A percentile compares a stretch with the other conserved stretches of the same genome.
These are phyloP conservation scores for Rhizophlyctis rosea DNA, from an alignment of 192 early-diverging fungal genomes.

Conservation along the genomic window DNA sequence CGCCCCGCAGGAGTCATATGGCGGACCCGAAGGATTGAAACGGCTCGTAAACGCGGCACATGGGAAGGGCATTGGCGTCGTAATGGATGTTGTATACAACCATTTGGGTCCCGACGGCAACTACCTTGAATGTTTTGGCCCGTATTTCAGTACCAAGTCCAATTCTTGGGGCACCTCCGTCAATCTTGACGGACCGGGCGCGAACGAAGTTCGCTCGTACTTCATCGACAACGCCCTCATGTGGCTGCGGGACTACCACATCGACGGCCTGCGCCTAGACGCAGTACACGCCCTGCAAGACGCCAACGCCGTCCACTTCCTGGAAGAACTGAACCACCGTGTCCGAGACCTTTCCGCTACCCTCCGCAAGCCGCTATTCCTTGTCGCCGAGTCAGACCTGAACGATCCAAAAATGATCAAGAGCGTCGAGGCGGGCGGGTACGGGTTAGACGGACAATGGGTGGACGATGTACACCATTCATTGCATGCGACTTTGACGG, in stretches of 20 bases:
- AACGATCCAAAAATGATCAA: constrained; percentile 29
- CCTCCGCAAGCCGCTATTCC: constrained; percentile 26
- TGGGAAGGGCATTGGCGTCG: constrained; percentile 68
- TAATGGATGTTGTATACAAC: constrained; percentile 84
- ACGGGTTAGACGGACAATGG: constrained; percentile 32
- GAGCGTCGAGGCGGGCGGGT: constrained; percentile 22
- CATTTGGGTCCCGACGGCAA: constrained; percentile 31
- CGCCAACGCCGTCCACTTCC: constrained; percentile 25
- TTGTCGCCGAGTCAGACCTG: constrained; percentile 30
- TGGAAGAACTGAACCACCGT: constrained; percentile 17
- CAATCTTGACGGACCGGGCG: constrained; percentile 23
- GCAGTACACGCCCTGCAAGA: constrained; percentile 27
- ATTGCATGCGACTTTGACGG: constrained; percentile 22
- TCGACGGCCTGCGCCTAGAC: constrained; percentile 27
- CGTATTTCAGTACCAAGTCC: constrained; percentile 33
- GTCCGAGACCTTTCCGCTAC: constrained; percentile 26
- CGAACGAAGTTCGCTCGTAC: constrained; percentile 25
- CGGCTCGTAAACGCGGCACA: constrained; percentile 84
- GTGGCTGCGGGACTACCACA: constrained; percentile 29
- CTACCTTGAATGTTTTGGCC: constrained; percentile 33
- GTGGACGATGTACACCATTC: constrained; percentile 33
- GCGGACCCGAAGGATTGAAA: constrained; percentile 77
- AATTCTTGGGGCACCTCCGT: constrained; percentile 34
- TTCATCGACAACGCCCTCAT: constrained; percentile 34
- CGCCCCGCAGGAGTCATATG: constrained; percentile 31